A percentile compares a stretch with the other conserved stretches of the same genome.
Evolutionary conservation across 1,284 basidiomycete genomes (phyloP).

Genomic region (Rhodotorula mucilaginosa): DNA sequence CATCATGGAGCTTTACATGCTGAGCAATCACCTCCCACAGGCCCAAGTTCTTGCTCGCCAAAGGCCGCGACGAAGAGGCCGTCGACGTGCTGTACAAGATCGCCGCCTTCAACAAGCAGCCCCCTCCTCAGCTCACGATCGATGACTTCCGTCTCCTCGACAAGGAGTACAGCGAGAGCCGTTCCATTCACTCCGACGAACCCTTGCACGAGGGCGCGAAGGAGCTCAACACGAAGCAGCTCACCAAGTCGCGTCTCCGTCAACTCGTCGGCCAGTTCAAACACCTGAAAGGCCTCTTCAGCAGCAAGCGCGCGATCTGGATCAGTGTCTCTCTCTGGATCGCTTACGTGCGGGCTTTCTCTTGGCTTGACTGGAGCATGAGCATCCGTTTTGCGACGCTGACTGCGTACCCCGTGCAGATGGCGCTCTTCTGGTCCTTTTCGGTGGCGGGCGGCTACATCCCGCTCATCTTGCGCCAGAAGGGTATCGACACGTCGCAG

Average conservation of each 20-base stretch:
- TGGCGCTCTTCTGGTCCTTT: conserved; percentile 46
- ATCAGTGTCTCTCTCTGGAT: conserved; percentile 65
- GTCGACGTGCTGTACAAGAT: conserved; percentile 66
- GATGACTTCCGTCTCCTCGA: conserved; percentile 40
- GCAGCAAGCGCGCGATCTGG: conserved; percentile 61
- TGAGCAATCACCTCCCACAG: conserved; percentile 37
- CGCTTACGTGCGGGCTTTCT: conserved; percentile 48
- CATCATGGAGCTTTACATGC: conserved; percentile 56
- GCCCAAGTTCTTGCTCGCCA: conserved; percentile 60
- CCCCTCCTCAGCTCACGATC: conserved; percentile 38
- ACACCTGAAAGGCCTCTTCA: conserved; percentile 67
- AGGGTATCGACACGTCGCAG: conserved; percentile 41
- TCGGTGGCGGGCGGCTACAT: conserved; percentile 47
- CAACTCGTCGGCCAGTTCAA: conserved; percentile 45
- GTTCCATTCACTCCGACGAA: conserved; percentile 23
- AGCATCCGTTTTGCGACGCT: too few relatives aligned
- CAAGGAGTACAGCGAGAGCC: conserved; percentile 28
- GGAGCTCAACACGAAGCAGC: conserved; percentile 53
- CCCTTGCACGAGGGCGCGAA: neutral
- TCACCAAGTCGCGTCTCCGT: conserved; percentile 49
- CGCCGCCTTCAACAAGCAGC: conserved; percentile 64
- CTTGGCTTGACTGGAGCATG: too few relatives aligned
- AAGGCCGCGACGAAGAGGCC: conserved; percentile 67
- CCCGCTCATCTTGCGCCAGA: conserved; percentile 47
- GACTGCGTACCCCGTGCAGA: neutral